Percentiles rank a stretch among this genome's conserved stretches.
Conservation (phyloP, 2,329 filamentous ascomycete species). For the Botrytis porri region DNA sequence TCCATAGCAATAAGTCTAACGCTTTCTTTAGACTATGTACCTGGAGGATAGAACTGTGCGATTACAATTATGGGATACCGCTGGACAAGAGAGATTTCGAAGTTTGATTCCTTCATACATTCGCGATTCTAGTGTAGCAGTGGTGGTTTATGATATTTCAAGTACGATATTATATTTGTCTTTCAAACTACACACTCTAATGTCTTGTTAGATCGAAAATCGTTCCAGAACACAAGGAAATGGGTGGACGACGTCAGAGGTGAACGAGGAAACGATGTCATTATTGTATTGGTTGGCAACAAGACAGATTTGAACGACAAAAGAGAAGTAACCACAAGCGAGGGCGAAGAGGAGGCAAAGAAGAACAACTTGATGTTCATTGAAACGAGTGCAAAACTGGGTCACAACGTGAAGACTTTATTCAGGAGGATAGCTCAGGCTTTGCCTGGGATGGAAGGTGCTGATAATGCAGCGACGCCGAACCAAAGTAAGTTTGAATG, state of each 20-base stretch:
- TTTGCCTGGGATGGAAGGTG: constrained; percentile 93
- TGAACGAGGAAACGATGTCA: constrained; percentile 96
- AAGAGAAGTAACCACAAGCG: constrained; percentile 91
- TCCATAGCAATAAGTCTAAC: constrained; percentile 24
- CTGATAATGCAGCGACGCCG: constrained; percentile 68
- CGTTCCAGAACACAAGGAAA: constrained; percentile 97
- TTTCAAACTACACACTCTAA: constrained; percentile 23
- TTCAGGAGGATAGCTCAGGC: constrained; percentile 99
- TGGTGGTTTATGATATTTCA: constrained; percentile 98
- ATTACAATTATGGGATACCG: constrained; percentile 97
- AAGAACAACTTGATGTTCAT: constrained; percentile 99
- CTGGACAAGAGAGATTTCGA: constrained; percentile 95
- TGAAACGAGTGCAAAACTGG: constrained; percentile 95
- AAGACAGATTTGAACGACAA: constrained; percentile 99
- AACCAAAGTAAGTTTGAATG: constrained; percentile 66
- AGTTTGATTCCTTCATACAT: constrained; percentile 98
- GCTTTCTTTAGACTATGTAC: constrained; percentile 79
- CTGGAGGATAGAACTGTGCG: constrained; percentile 97
- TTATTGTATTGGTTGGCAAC: constrained; percentile 97
- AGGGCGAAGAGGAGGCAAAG: constrained; percentile 97
- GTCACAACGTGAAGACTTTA: constrained; percentile 95
- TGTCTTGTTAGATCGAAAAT: constrained; percentile 69
- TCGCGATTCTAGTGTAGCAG: constrained; percentile 93
- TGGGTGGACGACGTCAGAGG: constrained; percentile 99
- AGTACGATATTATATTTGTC: constrained; percentile 50